Base-by-base conservation (phyloP, 129 eudicot species). In the Artemisia argyi region DNA sequence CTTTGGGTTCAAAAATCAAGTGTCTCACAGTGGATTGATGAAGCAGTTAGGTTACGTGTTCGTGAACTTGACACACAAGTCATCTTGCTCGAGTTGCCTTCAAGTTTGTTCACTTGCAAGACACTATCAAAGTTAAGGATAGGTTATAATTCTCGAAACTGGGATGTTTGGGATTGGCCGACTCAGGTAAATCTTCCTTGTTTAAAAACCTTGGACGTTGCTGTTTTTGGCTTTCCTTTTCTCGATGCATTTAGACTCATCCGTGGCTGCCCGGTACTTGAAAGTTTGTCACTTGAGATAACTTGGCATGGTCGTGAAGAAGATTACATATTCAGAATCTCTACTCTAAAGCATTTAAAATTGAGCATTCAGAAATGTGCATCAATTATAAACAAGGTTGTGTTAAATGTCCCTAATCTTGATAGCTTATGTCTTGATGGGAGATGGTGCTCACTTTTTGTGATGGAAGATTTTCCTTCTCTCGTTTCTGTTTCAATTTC, bases 371-470 rank as follows among this genome's bases (percentile, higher is more conserved):
- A 5, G 30, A 8, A 53, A 51, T 4, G 55, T 42, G 3, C 13
- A 7, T 32, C 3, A 60, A 16, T 22, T n/a, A 50, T 39, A 39
- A 39, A 14, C 60, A 59, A 60, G 47, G 44, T 61, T 61, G 58
- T 47, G 47, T n/a, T 73, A 7, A 73, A 60, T 4, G 32, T 50
- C 30, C 77, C 69, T 47, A 61, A 61, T 73, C 77, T 73, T 60
- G 69, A 73, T 7, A 60, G 63, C 61, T 55, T 61, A 13, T 63
- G 8, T 22, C 19, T 73, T 61, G 44, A 6, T 5, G 39, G 60
- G 28, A 0, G 2, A 12, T 22, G 15, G n/a, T 50, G 24, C 18
- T 35, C 66, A 44, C 66, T 1, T 22, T 46, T 60, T 24, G 60
- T 61, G 58, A 73, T 28, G 60, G 61, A 52, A 47, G 61, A 73